A percentile compares a stretch with the other conserved stretches of the same genome.
Evolutionary conservation across 768 basidiomycete genomes (phyloP).

Genomic region (Sistotremastrum suecicum): DNA sequence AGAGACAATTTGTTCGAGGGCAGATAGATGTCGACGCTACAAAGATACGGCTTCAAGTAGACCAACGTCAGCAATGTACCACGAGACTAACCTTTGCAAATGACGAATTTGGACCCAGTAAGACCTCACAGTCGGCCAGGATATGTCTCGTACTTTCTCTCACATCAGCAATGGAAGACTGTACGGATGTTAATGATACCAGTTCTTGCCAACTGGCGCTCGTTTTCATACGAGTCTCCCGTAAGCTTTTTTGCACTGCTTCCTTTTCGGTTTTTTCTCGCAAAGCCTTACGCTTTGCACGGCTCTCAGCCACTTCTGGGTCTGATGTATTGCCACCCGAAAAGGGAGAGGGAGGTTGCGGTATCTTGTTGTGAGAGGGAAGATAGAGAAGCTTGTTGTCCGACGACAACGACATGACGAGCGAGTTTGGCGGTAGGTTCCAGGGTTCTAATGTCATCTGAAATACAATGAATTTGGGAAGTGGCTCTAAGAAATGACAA

Average conservation of each 20-base stretch:
- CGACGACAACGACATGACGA: constrained; percentile 52
- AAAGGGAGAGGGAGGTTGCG: constrained; percentile 11
- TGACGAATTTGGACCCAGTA: too few species aligned
- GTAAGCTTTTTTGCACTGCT: constrained; percentile 15
- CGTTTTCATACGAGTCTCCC: constrained; percentile 19
- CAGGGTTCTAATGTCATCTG: constrained; percentile 26
- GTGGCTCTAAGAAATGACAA: neutral
- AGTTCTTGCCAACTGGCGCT: too few species aligned
- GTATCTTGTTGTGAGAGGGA: constrained; percentile 15
- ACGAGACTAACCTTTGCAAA: too few species aligned
- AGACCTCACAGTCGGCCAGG: too few species aligned
- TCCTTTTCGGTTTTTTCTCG: constrained; percentile 5
- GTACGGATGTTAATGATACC: too few species aligned
- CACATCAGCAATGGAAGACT: too few species aligned
- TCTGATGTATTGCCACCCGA: constrained; percentile 11
- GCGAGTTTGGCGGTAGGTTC: constrained; percentile 57
- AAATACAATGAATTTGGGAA: constrained; percentile 3
- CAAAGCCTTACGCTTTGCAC: constrained; percentile 4
- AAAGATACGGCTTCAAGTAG: too few species aligned
- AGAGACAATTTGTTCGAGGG: too few species aligned
- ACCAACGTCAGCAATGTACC: too few species aligned
- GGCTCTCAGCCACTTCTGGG: constrained; percentile 5
- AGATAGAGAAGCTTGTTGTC: constrained; percentile 47
- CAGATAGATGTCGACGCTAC: too few species aligned
- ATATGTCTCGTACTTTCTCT: too few species aligned